A percentile compares a stretch with the other conserved stretches of the same genome.
Conservation (phyloP, 1,284 basidiomycete genomes). For the Salmacisia buchloeana region DNA sequence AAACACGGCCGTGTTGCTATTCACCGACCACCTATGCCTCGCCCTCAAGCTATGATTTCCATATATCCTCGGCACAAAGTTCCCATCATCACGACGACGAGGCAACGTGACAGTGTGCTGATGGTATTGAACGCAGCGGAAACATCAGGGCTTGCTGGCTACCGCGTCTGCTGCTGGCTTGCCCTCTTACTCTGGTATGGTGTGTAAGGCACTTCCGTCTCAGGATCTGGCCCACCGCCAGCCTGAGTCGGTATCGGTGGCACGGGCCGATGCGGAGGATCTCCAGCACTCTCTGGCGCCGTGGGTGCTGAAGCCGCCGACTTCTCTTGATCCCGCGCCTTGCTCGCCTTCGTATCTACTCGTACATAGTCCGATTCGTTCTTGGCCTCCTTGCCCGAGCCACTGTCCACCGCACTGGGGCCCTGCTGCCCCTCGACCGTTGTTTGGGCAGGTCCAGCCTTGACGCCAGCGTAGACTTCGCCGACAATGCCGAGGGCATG, state of each 20-base stretch:
- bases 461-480: conserved; percentile 30
- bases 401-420: background rate
- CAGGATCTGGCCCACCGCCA: background rate
- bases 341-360: conserved; percentile 29
- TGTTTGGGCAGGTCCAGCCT: background rate
- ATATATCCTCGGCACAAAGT: no score
- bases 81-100: no score
- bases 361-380: conserved; percentile 26
- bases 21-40: no score
- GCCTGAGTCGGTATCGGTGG: background rate
- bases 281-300: background rate
- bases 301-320: background rate
- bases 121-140: no score
- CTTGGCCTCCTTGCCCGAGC: background rate
- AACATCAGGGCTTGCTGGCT: no score
- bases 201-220: background rate
- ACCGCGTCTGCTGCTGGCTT: no score
- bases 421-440: conserved; percentile 2
- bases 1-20: no score
- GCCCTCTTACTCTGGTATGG: background rate
- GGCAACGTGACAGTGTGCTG: no score
- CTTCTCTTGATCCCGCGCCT: conserved; percentile 20
- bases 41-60: no score
- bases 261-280: background rate
- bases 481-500: conserved; percentile 40